phyloP scores from a whole-genome alignment of 371 early-diverging fungal genomes.

The Mortierella sp. region DNA sequence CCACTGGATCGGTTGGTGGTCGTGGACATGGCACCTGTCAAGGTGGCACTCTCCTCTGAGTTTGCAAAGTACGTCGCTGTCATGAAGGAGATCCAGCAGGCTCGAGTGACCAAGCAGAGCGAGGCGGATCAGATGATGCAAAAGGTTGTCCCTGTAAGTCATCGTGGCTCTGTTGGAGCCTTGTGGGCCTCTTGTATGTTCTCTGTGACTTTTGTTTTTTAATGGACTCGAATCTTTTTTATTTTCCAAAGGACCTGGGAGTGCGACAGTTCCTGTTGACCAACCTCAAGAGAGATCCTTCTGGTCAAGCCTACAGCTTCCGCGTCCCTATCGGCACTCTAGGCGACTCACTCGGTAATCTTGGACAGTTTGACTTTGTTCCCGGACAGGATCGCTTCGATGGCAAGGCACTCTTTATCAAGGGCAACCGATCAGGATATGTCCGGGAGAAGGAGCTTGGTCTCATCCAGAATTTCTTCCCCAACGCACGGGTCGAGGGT shows the following conservation, averaged over 20 bases:
- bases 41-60: slow-evolving; percentile 58
- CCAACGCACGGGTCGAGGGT: slow-evolving; percentile 65
- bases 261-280: slow-evolving; percentile 92
- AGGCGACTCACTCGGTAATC: slow-evolving; percentile 59
- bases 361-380: slow-evolving; percentile 67
- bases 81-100: slow-evolving; percentile 76
- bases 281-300: slow-evolving; percentile 73
- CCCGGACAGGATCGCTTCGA: slow-evolving; percentile 50
- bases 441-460: slow-evolving; percentile 59
- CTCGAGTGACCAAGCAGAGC: slow-evolving; percentile 64
- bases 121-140: slow-evolving; percentile 81
- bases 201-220: slow-evolving; percentile 1
- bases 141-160: slow-evolving; percentile 54
- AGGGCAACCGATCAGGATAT: slow-evolving; percentile 79
- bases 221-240: neutral
- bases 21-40: slow-evolving; percentile 88
- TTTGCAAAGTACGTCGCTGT: slow-evolving; percentile 70
- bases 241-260: slow-evolving; percentile 56
- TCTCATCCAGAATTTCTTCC: slow-evolving; percentile 72
- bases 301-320: slow-evolving; percentile 62
- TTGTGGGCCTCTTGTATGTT: neutral
- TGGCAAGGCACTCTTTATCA: slow-evolving; percentile 82
- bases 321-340: slow-evolving; percentile 80
- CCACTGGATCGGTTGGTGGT: slow-evolving; percentile 77
- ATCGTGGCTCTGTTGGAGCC: neutral